Conservation (phyloP, 2,329 filamentous ascomycete genomes). For the Venturia pyrina region DNA sequence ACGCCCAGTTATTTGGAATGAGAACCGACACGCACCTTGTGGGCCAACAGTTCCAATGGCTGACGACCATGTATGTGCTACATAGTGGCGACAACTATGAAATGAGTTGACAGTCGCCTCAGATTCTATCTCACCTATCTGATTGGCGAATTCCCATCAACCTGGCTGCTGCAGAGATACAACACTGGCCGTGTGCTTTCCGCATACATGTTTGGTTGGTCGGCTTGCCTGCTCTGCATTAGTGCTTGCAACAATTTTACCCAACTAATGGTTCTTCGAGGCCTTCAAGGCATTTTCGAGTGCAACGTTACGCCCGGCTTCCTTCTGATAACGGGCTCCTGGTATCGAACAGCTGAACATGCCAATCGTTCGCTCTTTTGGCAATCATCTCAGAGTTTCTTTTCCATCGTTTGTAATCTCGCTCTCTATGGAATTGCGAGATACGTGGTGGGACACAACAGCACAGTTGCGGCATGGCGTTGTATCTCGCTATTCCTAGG, state of each 20-base stretch:
- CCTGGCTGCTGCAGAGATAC: constrained; percentile 25
- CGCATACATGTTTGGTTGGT: constrained; percentile 53
- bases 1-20: neutral
- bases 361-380: constrained; percentile 29
- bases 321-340: constrained; percentile 54
- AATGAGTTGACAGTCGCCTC: constrained; percentile 28
- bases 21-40: neutral
- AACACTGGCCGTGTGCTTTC: constrained; percentile 16
- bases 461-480: neutral
- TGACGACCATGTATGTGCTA: neutral
- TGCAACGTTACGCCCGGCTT: constrained; percentile 59
- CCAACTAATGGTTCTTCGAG: constrained; percentile 50
- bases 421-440: constrained; percentile 57
- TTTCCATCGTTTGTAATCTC: constrained; percentile 66
- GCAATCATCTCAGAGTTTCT: constrained; percentile 65
- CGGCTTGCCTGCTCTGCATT: constrained; percentile 48
- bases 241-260: constrained; percentile 52
- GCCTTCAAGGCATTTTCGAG: constrained; percentile 61
- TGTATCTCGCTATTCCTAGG: neutral
- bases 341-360: constrained; percentile 42
- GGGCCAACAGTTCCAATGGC: neutral
- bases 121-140: constrained; percentile 35
- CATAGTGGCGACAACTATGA: constrained; percentile 21
- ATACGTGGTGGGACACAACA: neutral
- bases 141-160: constrained; percentile 26